These are phyloP conservation scores for Penicillium pancosmium DNA, from an alignment of 495 filamentous ascomycete species.

Conservation along the genomic window DNA sequence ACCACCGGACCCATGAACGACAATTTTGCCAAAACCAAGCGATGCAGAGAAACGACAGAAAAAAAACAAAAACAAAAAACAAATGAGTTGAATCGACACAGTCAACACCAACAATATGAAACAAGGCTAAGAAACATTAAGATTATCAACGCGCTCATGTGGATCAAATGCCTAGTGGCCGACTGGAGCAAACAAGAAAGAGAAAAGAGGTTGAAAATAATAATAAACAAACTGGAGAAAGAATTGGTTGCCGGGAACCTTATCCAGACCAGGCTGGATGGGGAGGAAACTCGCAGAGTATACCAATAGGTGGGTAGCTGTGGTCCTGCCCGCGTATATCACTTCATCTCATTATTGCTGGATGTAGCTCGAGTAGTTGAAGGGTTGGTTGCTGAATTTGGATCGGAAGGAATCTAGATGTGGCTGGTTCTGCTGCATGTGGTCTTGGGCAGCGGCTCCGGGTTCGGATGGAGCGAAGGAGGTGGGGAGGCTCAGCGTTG, in stretches of 20 bases:
- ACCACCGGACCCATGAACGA: constrained; percentile 2
- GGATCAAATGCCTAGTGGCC: constrained; percentile 3
- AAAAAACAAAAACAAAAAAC: constrained; percentile 10
- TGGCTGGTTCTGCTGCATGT: constrained; percentile 29
- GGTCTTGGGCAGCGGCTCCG: constrained; percentile 27
- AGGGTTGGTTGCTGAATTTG: constrained; percentile 37
- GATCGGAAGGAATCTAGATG: constrained; percentile 33
- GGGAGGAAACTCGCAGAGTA: not conserved
- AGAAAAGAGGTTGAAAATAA: constrained; percentile 8
- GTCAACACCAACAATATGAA: constrained; percentile 1
- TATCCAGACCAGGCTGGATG: constrained; percentile 17
- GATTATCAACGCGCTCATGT: constrained; percentile 8
- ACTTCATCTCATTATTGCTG: constrained; percentile 20
- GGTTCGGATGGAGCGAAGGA: constrained; percentile 36
- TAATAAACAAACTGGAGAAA: constrained; percentile 11
- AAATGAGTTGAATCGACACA: constrained; percentile 9
- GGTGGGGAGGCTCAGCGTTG: constrained; percentile 42
- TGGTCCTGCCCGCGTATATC: constrained; percentile 15
- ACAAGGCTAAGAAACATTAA: constrained; percentile 12
- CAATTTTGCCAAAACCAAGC: constrained; percentile 4
- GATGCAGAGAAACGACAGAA: constrained; percentile 9
- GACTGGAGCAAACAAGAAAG: constrained; percentile 6
- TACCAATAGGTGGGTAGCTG: not conserved
- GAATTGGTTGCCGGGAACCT: not conserved
- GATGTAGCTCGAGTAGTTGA: constrained; percentile 43